Conservation (phyloP, 2,329 filamentous ascomycete species). For the Venturia oleaginea region DNA sequence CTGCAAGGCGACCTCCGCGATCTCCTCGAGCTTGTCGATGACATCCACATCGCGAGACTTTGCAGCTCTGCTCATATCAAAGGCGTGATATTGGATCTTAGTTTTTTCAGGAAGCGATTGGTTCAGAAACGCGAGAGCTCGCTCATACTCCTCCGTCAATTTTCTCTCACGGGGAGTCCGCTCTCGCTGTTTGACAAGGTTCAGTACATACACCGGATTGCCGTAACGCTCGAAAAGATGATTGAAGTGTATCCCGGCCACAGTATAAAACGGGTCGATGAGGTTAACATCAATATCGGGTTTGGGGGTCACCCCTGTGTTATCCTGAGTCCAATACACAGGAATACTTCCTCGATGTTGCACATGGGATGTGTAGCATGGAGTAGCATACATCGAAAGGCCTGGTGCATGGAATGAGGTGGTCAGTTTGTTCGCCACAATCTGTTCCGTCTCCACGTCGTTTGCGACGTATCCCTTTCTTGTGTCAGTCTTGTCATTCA, state of each 20-base stretch:
- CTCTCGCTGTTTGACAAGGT: slow-evolving; percentile 79
- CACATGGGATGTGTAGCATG: slow-evolving; percentile 90
- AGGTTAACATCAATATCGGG: slow-evolving; percentile 92
- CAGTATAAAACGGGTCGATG: slow-evolving; percentile 91
- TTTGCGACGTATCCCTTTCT: slow-evolving; percentile 78
- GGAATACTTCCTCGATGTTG: slow-evolving; percentile 96
- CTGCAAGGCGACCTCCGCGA: slow-evolving; percentile 77
- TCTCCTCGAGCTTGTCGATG: slow-evolving; percentile 80
- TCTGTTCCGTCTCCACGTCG: slow-evolving; percentile 97
- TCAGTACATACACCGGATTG: slow-evolving; percentile 81
- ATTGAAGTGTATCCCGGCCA: slow-evolving; percentile 89
- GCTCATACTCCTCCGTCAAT: slow-evolving; percentile 75
- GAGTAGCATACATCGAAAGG: slow-evolving; percentile 74
- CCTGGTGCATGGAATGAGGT: slow-evolving; percentile 94
- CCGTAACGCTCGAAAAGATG: slow-evolving; percentile 91
- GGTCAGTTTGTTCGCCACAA: slow-evolving; percentile 86
- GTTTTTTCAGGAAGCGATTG: slow-evolving; percentile 79
- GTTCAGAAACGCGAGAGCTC: slow-evolving; percentile 84
- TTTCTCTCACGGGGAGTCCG: slow-evolving; percentile 87
- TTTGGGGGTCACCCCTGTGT: slow-evolving; percentile 87
- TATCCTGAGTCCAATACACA: slow-evolving; percentile 95
- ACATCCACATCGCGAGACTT: slow-evolving; percentile 89
- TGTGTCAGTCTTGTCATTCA: not conserved
- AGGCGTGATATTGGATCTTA: slow-evolving; percentile 87
- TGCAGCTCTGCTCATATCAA: slow-evolving; percentile 95